Evolutionary conservation across 768 basidiomycete genomes (phyloP), one percentile per base, ranked within the genome.

Genomic region (Boletus insuetus): DNA sequence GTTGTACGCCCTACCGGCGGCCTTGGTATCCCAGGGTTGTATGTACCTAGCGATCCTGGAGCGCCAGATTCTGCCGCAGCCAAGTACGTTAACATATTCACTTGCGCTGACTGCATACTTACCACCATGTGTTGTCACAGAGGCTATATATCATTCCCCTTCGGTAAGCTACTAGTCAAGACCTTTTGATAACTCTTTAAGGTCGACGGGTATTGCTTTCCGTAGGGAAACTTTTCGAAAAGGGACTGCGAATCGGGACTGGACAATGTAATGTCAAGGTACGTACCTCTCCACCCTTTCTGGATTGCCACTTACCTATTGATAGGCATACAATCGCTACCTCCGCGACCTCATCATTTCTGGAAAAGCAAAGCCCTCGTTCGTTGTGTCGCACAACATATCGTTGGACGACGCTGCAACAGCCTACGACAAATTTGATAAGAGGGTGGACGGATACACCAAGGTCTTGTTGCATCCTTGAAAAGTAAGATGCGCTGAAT

Each of bases 11-110:
- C 34, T 35, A 35, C 34, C 1, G 34, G 34, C 14, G 34, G 34
- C 13, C 34, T 83, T n/a, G 82, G 82, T 3, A 79, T 83, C 56
- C 82, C 82, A 0, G 81, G 82, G 1, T 64, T 83, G 6, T 82
- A 82, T 55, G 82, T 84, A 6, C 80, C 81, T 17, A 78, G 73
- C 51, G 82, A 83, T 59, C 82, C 82, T 2, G 81, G 81, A 17
- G 82, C 81, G 17, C 79, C 79, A 11, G 79, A 81, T 60, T 74
- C 76, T 17, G 78, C 79, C 48, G 69, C 78, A 14, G 77, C 78
- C 1, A 79, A 79, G 54, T 55, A 20, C 24, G 54, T 50, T 37
- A 46, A 35, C 14, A 12, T 13, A 35, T 14, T 13, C 13, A 35
- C 14, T 35, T 35, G 34, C 3, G 34, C 34, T 35, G 34, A 14